Base-by-base conservation (phyloP, 345 rosid genomes). In the Abelmoschus esculentus region DNA sequence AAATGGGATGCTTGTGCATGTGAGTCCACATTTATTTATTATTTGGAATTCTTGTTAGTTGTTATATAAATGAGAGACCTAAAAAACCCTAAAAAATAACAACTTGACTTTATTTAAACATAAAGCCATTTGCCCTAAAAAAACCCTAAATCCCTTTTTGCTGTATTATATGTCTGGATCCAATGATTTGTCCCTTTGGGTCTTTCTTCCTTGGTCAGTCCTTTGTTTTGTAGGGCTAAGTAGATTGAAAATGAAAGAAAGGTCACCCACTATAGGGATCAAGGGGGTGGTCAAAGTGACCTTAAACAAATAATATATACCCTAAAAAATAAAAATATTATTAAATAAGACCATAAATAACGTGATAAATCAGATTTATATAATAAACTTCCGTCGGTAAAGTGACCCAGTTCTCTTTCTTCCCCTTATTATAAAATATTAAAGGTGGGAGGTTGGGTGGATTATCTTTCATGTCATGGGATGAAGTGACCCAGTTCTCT, bases 391-490 rank as follows among this genome's bases (percentile, higher is more conserved):
- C n/a, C n/a, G n/a, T n/a, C n/a, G n/a, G n/a, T n/a, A n/a, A n/a
- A n/a, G n/a, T n/a, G n/a, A n/a, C n/a, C n/a, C n/a, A n/a, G n/a
- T n/a, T n/a, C n/a, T n/a, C n/a, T n/a, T n/a, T n/a, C n/a, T n/a
- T n/a, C n/a, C n/a, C n/a, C n/a, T n/a, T n/a, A n/a, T n/a, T 6
- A 38, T 38, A 38, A 38, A 38, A 38, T 38, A 69, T 40, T 72
- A 75, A 69, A 72, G 76, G 73, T 46, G 31, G 61, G 70, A 70
- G 34, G 63, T 77, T 78, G 74, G 80, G 87, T 86, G 87, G 88
- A 84, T 85, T 86, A 70, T 86, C 95, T 85, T 85, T 85, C 85
- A 82, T 81, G 90, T 81, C 95, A 89, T 84, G 88, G 85, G 89
- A 84, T 86, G 86, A 83, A 76, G 77, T 82, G 86, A 76, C 83